Conservation (phyloP, 257 asterid species). For the Solanum okadae region DNA sequence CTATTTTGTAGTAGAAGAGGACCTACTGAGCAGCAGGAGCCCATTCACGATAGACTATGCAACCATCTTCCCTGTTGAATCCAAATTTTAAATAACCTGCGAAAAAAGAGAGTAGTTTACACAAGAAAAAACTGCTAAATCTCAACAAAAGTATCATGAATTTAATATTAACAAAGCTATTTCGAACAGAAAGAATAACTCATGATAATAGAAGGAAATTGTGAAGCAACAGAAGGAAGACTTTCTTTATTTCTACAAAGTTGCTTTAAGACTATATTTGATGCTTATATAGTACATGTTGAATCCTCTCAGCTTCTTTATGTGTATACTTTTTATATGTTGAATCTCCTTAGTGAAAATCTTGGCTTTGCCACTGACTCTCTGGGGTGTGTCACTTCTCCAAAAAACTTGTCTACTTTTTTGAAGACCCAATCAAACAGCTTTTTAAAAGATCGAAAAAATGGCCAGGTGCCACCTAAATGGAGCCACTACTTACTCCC, state of each 20-base stretch:
- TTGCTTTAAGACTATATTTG: not conserved
- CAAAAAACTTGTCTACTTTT: not conserved
- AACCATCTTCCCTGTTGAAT: conserved; percentile 70
- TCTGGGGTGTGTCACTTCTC: not conserved
- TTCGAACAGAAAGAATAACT: not conserved
- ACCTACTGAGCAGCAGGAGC: conserved; percentile 97
- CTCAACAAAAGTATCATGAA: not conserved
- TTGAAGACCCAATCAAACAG: not conserved
- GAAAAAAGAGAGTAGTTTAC: not conserved
- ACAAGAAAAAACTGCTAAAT: conserved; percentile 4
- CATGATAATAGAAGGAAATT: not conserved
- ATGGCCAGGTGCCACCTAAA: not conserved
- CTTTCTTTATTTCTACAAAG: not conserved
- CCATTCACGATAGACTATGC: conserved; percentile 85
- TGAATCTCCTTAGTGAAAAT: not conserved
- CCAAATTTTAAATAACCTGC: conserved; percentile 80
- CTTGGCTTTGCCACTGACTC: not conserved
- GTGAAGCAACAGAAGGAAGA: not conserved
- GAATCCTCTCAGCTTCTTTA: not conserved
- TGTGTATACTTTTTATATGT: not conserved
- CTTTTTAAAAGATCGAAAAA: not conserved
- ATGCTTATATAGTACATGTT: not conserved
- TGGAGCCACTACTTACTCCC: not conserved
- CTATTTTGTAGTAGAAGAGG: not conserved
- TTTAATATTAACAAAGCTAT: not conserved